These are phyloP conservation scores for Infundibulicybe gibba DNA, from an alignment of 768 basidiomycete genomes.

Conservation along the genomic window DNA sequence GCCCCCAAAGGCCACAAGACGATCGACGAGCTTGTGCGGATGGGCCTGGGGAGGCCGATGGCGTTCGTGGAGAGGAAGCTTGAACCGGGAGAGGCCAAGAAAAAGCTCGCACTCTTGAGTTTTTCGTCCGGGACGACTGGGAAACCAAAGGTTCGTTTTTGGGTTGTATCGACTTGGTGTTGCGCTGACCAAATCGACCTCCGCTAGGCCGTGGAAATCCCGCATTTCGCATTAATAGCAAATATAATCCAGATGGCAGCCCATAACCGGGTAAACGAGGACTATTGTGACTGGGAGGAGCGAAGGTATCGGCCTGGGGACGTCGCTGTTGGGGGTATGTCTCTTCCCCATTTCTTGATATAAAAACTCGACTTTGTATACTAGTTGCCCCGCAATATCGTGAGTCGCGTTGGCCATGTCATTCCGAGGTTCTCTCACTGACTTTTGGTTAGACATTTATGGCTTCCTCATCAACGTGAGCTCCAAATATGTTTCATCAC, in stretches of 20 bases:
- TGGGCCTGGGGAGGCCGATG: slow-evolving; percentile 36
- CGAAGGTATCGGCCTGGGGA: slow-evolving; percentile 59
- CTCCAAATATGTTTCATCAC: background rate
- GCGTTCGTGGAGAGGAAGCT: slow-evolving; percentile 49
- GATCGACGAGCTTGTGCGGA: slow-evolving; percentile 43
- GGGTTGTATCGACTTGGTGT: background rate
- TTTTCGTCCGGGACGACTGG: slow-evolving; percentile 79
- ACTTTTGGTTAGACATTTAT: slow-evolving; percentile 49
- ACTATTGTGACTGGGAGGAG: slow-evolving; percentile 40
- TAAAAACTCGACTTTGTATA: background rate
- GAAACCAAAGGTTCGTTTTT: slow-evolving; percentile 52
- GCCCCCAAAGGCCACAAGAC: slow-evolving; percentile 19
- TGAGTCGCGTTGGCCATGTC: slow-evolving; percentile 22
- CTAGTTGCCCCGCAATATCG: slow-evolving; percentile 61
- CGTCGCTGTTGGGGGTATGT: slow-evolving; percentile 52
- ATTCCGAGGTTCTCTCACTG: background rate
- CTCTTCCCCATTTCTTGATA: background rate
- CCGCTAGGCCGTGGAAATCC: slow-evolving; percentile 53
- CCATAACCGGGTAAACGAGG: slow-evolving; percentile 46
- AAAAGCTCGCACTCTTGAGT: slow-evolving; percentile 65
- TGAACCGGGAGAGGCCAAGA: slow-evolving; percentile 56
- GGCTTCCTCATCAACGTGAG: slow-evolving; percentile 58
- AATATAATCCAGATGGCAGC: slow-evolving; percentile 60
- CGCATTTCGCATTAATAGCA: slow-evolving; percentile 55
- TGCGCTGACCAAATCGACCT: too few species aligned